Evolutionary conservation across 2,329 filamentous ascomycete species (phyloP).

Genomic region (Metarhizium guizhouense): DNA sequence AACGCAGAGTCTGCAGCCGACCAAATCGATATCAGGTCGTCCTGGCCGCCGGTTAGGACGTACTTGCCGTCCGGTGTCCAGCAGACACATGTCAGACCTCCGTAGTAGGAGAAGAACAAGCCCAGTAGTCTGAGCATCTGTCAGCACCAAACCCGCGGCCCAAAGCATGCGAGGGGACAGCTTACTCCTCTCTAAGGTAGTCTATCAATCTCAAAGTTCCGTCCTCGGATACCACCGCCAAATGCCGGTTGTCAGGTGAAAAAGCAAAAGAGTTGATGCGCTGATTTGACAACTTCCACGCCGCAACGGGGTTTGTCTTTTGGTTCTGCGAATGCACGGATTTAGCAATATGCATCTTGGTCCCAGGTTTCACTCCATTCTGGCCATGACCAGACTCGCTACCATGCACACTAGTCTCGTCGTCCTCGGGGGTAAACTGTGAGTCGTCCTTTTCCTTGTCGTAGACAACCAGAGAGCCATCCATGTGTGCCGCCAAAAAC

Average conservation of each 20-base stretch:
- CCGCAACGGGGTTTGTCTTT: constrained; percentile 83
- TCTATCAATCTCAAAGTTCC: constrained; percentile 85
- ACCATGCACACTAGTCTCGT: constrained; percentile 58
- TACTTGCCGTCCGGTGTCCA: constrained; percentile 98
- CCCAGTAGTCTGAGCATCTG: constrained; percentile 58
- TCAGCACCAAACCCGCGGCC: constrained; percentile 6
- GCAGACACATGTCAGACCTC: constrained; percentile 83
- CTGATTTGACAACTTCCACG: constrained; percentile 88
- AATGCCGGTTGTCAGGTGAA: constrained; percentile 76
- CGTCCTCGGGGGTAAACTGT: constrained; percentile 63
- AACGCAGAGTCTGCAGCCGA: constrained; percentile 74
- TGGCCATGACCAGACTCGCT: constrained; percentile 26
- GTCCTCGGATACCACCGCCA: constrained; percentile 88
- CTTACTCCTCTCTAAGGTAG: constrained; percentile 78
- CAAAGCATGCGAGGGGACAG: constrained; percentile 4
- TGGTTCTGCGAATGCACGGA: constrained; percentile 92
- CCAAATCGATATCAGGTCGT: constrained; percentile 96
- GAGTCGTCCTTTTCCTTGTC: constrained; percentile 96
- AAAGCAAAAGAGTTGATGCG: constrained; percentile 87
- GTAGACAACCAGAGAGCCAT: constrained; percentile 85
- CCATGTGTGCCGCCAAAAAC: constrained; percentile 86
- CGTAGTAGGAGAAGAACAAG: constrained; percentile 86
- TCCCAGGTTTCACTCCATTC: constrained; percentile 23
- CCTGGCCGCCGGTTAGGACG: constrained; percentile 88
- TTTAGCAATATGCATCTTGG: constrained; percentile 67